phyloP scores from a whole-genome alignment of 495 filamentous ascomycete genomes.

The Lophiostoma macrostomum region DNA sequence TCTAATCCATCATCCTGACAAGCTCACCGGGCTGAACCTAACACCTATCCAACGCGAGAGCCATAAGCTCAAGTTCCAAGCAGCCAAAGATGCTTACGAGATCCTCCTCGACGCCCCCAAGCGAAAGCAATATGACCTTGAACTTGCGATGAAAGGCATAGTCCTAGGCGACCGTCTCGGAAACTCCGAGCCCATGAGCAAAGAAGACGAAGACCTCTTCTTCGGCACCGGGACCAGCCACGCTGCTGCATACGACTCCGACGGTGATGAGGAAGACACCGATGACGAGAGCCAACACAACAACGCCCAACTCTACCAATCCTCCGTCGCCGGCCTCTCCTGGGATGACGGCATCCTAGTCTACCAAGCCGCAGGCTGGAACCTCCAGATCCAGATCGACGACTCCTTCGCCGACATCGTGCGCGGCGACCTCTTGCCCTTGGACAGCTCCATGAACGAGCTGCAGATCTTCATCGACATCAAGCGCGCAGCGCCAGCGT shows the following conservation, averaged over 20 bases:
- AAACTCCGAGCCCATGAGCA: background rate
- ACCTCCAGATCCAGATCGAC: slow-evolving; percentile 1
- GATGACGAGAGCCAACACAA: too few species aligned
- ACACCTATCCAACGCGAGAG: background rate
- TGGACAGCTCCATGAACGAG: too few species aligned
- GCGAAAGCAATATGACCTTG: background rate
- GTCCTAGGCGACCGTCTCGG: background rate
- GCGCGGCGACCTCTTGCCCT: too few species aligned
- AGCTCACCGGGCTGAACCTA: background rate
- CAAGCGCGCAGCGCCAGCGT: too few species aligned
- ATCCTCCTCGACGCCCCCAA: background rate
- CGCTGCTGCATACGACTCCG: too few species aligned
- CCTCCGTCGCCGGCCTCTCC: background rate
- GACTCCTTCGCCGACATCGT: too few species aligned
- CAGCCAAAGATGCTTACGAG: background rate
- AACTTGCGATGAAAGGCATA: background rate
- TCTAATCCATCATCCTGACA: background rate
- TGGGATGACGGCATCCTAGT: background rate
- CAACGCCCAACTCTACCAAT: too few species aligned
- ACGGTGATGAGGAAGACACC: too few species aligned
- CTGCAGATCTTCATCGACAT: too few species aligned
- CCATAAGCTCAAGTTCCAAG: background rate
- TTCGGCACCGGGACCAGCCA: background rate
- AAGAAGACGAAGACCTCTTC: background rate
- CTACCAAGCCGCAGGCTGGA: background rate